Evolutionary conservation across 2,329 filamentous ascomycete genomes (phyloP).

Genomic region (Aspergillus versicolor): DNA sequence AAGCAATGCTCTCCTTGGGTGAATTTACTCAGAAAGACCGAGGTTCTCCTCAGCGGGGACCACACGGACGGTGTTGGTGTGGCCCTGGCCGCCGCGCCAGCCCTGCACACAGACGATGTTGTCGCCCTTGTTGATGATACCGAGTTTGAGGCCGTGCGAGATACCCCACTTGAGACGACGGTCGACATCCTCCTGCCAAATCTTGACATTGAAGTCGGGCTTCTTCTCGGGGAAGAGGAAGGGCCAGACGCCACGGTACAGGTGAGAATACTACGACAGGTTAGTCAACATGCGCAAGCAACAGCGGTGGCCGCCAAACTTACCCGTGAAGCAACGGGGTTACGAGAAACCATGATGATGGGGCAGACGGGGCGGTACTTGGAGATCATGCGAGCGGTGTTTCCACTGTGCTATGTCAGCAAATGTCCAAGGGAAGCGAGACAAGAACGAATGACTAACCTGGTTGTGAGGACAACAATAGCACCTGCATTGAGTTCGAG

Average conservation of each 20-base stretch:
- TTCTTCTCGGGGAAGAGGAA: conserved; percentile 92
- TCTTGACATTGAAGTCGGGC: conserved; percentile 87
- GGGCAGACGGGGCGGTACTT: conserved; percentile 99
- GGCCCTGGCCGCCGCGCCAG: conserved; percentile 66
- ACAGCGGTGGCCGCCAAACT: conserved; percentile 25
- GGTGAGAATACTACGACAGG: conserved; percentile 67
- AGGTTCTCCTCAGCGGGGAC: conserved; percentile 50
- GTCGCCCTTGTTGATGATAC: conserved; percentile 76
- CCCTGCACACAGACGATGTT: conserved; percentile 66
- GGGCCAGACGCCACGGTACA: conserved; percentile 97
- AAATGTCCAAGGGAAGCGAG: conserved; percentile 6
- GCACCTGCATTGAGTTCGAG: conserved; percentile 95
- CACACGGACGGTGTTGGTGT: conserved; percentile 63
- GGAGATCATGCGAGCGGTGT: conserved; percentile 90
- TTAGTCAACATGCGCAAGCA: conserved; percentile 14
- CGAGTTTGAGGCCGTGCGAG: conserved; percentile 77
- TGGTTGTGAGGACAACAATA: conserved; percentile 94
- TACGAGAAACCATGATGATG: conserved; percentile 98
- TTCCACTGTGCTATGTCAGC: conserved; percentile 60
- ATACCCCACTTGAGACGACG: conserved; percentile 97
- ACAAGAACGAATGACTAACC: conserved; percentile 47
- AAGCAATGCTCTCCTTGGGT: not conserved
- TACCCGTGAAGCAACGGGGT: conserved; percentile 72
- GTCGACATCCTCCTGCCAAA: conserved; percentile 99
- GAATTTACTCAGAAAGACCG: conserved; percentile 37